Conservation (phyloP, 192 early-diverging fungal species). For the Podila horticola region DNA sequence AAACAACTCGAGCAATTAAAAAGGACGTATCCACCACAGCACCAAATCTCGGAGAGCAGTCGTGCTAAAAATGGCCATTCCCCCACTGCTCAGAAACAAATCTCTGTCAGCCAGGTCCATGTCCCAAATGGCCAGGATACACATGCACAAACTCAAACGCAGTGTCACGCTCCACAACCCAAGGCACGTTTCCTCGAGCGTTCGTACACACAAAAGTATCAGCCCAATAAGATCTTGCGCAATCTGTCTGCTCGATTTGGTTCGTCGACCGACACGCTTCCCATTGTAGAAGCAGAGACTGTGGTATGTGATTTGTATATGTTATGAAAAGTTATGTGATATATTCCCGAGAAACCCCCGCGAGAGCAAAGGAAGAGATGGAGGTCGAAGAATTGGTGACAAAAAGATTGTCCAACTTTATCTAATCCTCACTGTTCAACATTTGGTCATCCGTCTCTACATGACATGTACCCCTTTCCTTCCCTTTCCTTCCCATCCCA, state of each 20-base stretch:
- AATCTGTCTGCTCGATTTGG: slow-evolving; percentile 1
- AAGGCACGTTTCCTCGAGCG: neutral
- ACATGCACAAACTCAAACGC: neutral
- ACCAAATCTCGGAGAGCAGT: neutral
- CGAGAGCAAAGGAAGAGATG: neutral
- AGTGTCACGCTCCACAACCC: neutral
- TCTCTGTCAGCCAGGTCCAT: neutral
- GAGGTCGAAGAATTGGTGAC: neutral
- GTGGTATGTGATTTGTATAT: neutral
- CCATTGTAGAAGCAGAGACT: neutral
- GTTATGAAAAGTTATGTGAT: neutral
- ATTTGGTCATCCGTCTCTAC: neutral
- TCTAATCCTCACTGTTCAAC: neutral
- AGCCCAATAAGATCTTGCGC: slow-evolving; percentile 1
- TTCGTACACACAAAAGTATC: neutral
- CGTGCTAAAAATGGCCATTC: neutral
- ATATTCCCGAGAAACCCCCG: neutral
- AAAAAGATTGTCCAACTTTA: neutral
- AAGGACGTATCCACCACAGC: neutral
- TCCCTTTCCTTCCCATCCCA: neutral
- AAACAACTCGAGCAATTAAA: neutral
- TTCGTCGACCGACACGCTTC: neutral
- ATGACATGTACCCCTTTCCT: too few relatives aligned
- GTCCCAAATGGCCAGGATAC: neutral
- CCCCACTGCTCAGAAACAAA: too few relatives aligned